Conservation (phyloP, 208 protist species). For the Leishmania gerbilli region DNA sequence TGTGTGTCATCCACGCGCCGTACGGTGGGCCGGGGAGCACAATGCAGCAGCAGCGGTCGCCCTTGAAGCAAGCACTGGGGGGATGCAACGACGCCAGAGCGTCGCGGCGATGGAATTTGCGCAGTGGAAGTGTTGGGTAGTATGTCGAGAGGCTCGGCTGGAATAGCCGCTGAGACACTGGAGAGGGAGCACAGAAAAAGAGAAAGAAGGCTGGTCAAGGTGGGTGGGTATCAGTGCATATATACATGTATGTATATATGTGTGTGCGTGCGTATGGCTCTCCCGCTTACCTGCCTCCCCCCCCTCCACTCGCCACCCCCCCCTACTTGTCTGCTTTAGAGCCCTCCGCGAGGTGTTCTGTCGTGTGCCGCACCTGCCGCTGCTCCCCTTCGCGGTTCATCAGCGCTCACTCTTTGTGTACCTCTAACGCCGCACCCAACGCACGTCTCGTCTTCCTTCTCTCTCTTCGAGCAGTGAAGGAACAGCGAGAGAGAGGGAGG, state of each 20-base stretch:
- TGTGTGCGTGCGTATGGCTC: not conserved
- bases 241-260: not conserved
- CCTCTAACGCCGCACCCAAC: not conserved
- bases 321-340: not conserved
- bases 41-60: not conserved
- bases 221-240: not conserved
- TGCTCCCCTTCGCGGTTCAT: not conserved
- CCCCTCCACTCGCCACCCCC: not conserved
- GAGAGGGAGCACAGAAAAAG: not conserved
- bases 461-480: not conserved
- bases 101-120: not conserved
- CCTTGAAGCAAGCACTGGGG: not conserved
- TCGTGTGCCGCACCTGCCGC: not conserved
- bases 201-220: no score
- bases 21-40: not conserved
- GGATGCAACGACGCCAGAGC: not conserved
- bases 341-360: not conserved
- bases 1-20: slow-evolving; percentile 8
- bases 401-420: not conserved
- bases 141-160: not conserved
- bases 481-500: not conserved
- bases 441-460: not conserved
- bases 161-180: not conserved
- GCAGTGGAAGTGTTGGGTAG: not conserved
- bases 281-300: not conserved